Percentiles rank a stretch among this genome's conserved stretches.
phyloP scores from a whole-genome alignment of 2,329 filamentous ascomycete genomes.

The Neopestalotiopsis sp. region DNA sequence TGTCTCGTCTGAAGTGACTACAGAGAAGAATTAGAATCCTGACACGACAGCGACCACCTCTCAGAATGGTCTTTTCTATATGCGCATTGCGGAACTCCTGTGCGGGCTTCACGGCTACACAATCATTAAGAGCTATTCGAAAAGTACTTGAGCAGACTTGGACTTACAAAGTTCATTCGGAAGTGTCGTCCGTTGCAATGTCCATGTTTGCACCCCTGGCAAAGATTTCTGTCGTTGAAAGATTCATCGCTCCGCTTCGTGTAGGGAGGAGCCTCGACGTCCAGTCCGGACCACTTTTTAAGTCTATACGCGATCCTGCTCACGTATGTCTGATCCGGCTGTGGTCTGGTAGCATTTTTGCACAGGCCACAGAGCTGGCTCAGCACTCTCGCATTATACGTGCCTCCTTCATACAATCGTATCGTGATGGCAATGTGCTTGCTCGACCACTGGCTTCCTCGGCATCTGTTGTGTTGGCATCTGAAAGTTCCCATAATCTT shows the following conservation, averaged over 20 bases:
- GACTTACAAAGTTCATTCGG: neutral
- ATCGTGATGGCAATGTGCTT: slow-evolving; percentile 40
- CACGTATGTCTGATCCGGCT: slow-evolving; percentile 34
- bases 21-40: too few species aligned
- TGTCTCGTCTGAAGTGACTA: too few species aligned
- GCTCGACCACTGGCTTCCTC: slow-evolving; percentile 35
- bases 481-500: slow-evolving; percentile 39
- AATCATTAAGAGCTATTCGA: neutral
- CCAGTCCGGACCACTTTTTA: slow-evolving; percentile 40
- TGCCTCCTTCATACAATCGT: slow-evolving; percentile 30
- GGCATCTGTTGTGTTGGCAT: slow-evolving; percentile 35
- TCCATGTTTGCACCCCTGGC: slow-evolving; percentile 42
- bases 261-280: slow-evolving; percentile 21
- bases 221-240: slow-evolving; percentile 34
- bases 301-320: slow-evolving; percentile 41
- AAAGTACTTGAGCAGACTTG: neutral
- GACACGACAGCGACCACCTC: too few species aligned
- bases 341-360: slow-evolving; percentile 29
- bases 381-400: slow-evolving; percentile 43
- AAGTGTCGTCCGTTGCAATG: slow-evolving; percentile 28
- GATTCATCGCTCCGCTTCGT: neutral
- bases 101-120: too few species aligned
- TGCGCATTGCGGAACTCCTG: too few species aligned
- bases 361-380: slow-evolving; percentile 41
- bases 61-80: too few species aligned